phyloP scores from a whole-genome alignment of 1,139 yeast genomes.

The Pichia kudriavzevii region DNA sequence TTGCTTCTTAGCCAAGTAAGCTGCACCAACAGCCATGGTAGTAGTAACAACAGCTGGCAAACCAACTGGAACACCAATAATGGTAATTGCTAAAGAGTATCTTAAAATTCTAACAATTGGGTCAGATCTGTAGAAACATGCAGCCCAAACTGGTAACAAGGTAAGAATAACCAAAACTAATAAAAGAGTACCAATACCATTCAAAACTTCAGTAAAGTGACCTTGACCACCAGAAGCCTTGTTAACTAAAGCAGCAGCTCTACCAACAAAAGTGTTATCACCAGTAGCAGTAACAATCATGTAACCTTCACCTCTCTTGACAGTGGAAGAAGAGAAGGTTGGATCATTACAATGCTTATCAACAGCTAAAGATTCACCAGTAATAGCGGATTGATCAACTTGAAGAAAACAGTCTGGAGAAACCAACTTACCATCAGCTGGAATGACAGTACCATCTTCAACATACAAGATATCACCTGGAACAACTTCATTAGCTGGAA shows the following conservation, averaged over 20 bases:
- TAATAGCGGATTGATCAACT: constrained; percentile 95
- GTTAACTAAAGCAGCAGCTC: constrained; percentile 92
- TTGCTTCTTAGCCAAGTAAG: constrained; percentile 95
- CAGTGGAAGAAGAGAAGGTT: constrained; percentile 89
- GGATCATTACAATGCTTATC: constrained; percentile 88
- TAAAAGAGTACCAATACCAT: constrained; percentile 93
- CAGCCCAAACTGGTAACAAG: constrained; percentile 83
- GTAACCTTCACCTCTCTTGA: constrained; percentile 94
- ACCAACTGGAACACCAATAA: constrained; percentile 99
- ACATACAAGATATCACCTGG: constrained; percentile 90
- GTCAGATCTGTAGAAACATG: constrained; percentile 92
- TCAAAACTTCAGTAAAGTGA: constrained; percentile 96
- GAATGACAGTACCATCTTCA: constrained; percentile 92
- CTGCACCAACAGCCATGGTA: constrained; percentile 99
- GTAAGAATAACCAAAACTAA: constrained; percentile 85
- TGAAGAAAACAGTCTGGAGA: constrained; percentile 85
- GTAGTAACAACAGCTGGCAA: constrained; percentile 99
- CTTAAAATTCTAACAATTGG: constrained; percentile 85
- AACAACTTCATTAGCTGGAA: constrained; percentile 76
- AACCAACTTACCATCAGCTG: constrained; percentile 92
- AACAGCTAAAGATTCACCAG: constrained; percentile 97
- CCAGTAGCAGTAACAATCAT: constrained; percentile 96
- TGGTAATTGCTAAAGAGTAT: constrained; percentile 93
- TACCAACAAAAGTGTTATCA: constrained; percentile 88
- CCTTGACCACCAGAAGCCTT: constrained; percentile 91